phyloP scores from a whole-genome alignment of 2,329 filamentous ascomycete species.

The Cytospora paraplurivora region DNA sequence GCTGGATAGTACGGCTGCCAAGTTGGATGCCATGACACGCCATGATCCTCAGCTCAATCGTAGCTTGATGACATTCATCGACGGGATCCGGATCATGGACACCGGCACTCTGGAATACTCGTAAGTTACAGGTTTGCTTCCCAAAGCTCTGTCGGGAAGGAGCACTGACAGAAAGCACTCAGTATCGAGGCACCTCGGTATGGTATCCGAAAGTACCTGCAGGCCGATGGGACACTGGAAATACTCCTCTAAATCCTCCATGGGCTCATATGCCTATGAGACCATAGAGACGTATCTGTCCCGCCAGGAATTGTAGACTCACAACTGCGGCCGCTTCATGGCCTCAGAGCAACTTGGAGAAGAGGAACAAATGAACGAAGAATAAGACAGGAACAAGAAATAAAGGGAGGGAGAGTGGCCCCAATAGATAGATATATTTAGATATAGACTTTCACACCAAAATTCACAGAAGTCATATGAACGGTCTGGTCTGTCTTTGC shows the following conservation, averaged over 20 bases:
- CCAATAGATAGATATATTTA: too few relatives aligned
- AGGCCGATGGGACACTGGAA: constrained; percentile 39
- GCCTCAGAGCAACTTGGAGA: too few relatives aligned
- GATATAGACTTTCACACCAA: too few relatives aligned
- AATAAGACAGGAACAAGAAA: too few relatives aligned
- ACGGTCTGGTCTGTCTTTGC: too few relatives aligned
- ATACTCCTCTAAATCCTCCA: constrained; percentile 34
- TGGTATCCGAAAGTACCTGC: constrained; percentile 36
- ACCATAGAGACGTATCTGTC: neutral
- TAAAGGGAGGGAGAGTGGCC: too few relatives aligned
- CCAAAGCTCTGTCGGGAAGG: too few relatives aligned
- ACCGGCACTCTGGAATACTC: constrained; percentile 40
- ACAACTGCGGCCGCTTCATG: neutral
- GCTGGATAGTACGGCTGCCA: constrained; percentile 20
- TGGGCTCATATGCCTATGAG: constrained; percentile 17
- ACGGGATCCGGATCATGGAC: constrained; percentile 38
- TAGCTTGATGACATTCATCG: constrained; percentile 33
- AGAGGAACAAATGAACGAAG: too few relatives aligned
- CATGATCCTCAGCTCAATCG: constrained; percentile 25
- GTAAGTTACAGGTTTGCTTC: constrained; percentile 31
- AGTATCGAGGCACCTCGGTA: constrained; percentile 41
- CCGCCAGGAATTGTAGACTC: neutral
- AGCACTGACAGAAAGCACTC: constrained; percentile 23
- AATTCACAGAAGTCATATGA: too few relatives aligned
- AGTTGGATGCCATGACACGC: constrained; percentile 19